phyloP scores from a whole-genome alignment of 2,329 filamentous ascomycete species.

The Helotiales sp. region DNA sequence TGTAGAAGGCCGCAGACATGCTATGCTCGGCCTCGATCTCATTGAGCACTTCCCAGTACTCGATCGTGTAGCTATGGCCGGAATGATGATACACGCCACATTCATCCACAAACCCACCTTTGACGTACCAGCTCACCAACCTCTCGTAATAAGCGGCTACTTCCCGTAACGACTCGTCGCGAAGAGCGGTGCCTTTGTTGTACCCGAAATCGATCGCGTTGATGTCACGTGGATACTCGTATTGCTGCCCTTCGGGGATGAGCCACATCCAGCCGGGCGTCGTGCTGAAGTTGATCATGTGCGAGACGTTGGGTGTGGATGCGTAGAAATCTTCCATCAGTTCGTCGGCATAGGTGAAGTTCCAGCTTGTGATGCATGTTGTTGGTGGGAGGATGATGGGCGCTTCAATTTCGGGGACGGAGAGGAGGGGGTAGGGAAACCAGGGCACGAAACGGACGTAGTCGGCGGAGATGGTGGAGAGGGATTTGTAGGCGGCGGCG shows the following conservation, averaged over 20 bases:
- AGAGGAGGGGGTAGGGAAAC: conserved; percentile 15
- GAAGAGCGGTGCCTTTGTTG: conserved; percentile 11
- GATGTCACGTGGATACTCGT: conserved; percentile 12
- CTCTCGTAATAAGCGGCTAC: conserved; percentile 8
- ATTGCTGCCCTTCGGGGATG: neutral
- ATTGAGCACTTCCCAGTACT: conserved; percentile 16
- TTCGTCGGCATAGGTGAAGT: conserved; percentile 10
- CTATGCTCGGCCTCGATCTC: conserved; percentile 14
- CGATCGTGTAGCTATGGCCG: conserved; percentile 11
- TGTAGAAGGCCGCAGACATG: conserved; percentile 13
- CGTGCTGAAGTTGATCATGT: conserved; percentile 19
- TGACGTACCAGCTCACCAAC: conserved; percentile 8
- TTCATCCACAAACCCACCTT: conserved; percentile 14
- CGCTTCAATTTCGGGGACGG: conserved; percentile 15
- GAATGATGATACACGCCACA: conserved; percentile 12
- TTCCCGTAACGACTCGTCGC: conserved; percentile 4
- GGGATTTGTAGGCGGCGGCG: neutral
- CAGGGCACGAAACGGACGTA: conserved; percentile 17
- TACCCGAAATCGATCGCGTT: conserved; percentile 13
- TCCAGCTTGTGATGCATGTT: conserved; percentile 14
- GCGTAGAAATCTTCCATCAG: conserved; percentile 15
- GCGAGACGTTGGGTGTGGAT: conserved; percentile 11
- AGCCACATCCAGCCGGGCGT: conserved; percentile 17
- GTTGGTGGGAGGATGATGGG: conserved; percentile 4
- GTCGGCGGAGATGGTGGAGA: conserved; percentile 6